Evolutionary conservation across 306 rosid genomes (phyloP).

Genomic region (Corylus avellana): DNA sequence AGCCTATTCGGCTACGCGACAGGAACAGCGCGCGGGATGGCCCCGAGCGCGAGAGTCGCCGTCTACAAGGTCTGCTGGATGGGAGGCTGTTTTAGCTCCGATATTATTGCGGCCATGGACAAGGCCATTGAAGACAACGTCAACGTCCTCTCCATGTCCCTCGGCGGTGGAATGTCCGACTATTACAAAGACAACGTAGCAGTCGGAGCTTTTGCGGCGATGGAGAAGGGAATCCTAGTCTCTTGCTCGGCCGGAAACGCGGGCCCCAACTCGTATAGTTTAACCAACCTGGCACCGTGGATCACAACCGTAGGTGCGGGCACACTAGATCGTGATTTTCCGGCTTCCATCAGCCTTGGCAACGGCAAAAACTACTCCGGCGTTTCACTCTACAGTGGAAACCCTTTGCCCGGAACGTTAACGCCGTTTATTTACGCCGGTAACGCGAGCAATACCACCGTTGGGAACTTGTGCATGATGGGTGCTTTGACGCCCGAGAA

Average conservation of each 20-base stretch:
- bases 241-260: slow-evolving; percentile 75
- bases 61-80: slow-evolving; percentile 73
- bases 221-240: slow-evolving; percentile 73
- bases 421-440: slow-evolving; percentile 56
- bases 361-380: slow-evolving; percentile 68
- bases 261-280: slow-evolving; percentile 47
- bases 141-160: slow-evolving; percentile 66
- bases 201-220: slow-evolving; percentile 71
- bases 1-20: slow-evolving; percentile 58
- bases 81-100: slow-evolving; percentile 55
- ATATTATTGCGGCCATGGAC: slow-evolving; percentile 68
- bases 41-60: slow-evolving; percentile 63
- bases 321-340: slow-evolving; percentile 85
- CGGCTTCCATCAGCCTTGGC: slow-evolving; percentile 58
- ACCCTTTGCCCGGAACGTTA: slow-evolving; percentile 19
- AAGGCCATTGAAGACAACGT: slow-evolving; percentile 73
- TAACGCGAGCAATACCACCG: slow-evolving; percentile 44
- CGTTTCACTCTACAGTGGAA: slow-evolving; percentile 52
- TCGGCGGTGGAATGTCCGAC: slow-evolving; percentile 55
- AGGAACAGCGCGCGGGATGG: slow-evolving; percentile 90
- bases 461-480: slow-evolving; percentile 44
- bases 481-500: slow-evolving; percentile 52
- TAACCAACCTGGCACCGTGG: slow-evolving; percentile 86
- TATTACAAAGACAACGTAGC: slow-evolving; percentile 58
- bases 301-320: slow-evolving; percentile 89